Evolutionary conservation across 768 basidiomycete species (phyloP), one percentile per base, ranked within the genome.

Genomic region (Tricholoma sp.): DNA sequence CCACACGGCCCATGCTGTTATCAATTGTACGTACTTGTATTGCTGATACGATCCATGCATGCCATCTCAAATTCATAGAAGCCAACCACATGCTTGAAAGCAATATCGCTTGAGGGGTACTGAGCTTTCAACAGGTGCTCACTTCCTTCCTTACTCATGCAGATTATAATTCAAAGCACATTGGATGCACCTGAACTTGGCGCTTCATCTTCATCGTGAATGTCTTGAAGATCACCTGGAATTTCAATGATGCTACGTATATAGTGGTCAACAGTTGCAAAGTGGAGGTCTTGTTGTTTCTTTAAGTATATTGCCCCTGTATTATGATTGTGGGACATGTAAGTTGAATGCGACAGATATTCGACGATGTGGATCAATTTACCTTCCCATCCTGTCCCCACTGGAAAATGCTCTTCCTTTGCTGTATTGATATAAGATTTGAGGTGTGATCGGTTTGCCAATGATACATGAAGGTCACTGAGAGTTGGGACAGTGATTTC

Each of bases 11-110:
- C 61, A 9, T 35, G 12, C 34, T 35, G 34, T 35, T 35, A 35
- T 35, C 34, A 35, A 35, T 35, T 35, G 34, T 35, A 35, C 9
- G 10, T 45, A 67, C 67, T 66, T 12, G 65, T 67, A 37, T 64
- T 57, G 0, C 50, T 27, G 22, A 61, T 54, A 5, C 32, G 47
- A 37, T 70, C 64, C 10, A 60, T 22, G 10, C 59, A 52, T 5
- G 60, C 64, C 2, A 72, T 31, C 50, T 70, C 67, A 54, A 71
- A 71, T 56, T 71, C 67, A 11, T 59, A 31, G 52, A 63, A 69
- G 0, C 62, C 69, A n/a, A 62, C 51, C 16, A 69, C 55, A 4
- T 64, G 56, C 50, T 64, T 64, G 61, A 66, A 69, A 2, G 12
- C 61, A 45, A 70, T 70, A 51, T 71, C 64, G 43, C 67, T 65